Percentiles rank a stretch among this genome's conserved stretches.
phyloP scores from a whole-genome alignment of 768 basidiomycete genomes.

The Nidularia pulvinata region DNA sequence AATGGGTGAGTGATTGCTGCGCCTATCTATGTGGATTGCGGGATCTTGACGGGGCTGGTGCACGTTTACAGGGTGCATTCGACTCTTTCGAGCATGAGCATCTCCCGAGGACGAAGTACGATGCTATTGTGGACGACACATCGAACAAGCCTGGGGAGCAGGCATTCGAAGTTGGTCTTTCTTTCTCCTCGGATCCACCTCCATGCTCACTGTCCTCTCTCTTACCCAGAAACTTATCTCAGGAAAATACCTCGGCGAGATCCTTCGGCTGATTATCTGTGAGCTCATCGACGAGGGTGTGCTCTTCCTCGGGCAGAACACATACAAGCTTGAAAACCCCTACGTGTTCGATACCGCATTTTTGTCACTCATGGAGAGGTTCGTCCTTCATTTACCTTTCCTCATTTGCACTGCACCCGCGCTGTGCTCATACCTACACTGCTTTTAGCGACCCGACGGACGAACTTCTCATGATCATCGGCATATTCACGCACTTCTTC shows the following conservation, averaged over 20 bases:
- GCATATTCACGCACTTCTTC: slow-evolving; percentile 97
- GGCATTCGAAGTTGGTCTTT: slow-evolving; percentile 72
- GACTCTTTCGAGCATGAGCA: slow-evolving; percentile 96
- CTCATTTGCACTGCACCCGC: neutral
- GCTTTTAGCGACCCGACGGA: slow-evolving; percentile 85
- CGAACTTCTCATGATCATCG: slow-evolving; percentile 95
- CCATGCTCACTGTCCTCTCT: neutral
- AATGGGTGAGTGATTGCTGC: slow-evolving; percentile 63
- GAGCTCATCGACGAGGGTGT: slow-evolving; percentile 98
- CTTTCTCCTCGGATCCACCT: neutral
- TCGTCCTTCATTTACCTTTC: slow-evolving; percentile 3
- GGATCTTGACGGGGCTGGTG: neutral
- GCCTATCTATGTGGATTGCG: neutral
- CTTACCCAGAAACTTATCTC: slow-evolving; percentile 85
- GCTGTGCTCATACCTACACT: neutral
- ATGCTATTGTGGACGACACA: slow-evolving; percentile 85
- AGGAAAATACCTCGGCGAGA: slow-evolving; percentile 95
- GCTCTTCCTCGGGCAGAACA: slow-evolving; percentile 97
- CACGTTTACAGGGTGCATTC: slow-evolving; percentile 80
- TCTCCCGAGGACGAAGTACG: slow-evolving; percentile 94
- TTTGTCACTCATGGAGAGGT: slow-evolving; percentile 96
- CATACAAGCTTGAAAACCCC: slow-evolving; percentile 95
- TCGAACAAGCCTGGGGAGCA: slow-evolving; percentile 98
- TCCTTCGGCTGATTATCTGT: slow-evolving; percentile 90
- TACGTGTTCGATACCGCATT: slow-evolving; percentile 97